These are phyloP conservation scores for Bipolaris cookei DNA, from an alignment of 2,329 filamentous ascomycete genomes.

Conservation along the genomic window DNA sequence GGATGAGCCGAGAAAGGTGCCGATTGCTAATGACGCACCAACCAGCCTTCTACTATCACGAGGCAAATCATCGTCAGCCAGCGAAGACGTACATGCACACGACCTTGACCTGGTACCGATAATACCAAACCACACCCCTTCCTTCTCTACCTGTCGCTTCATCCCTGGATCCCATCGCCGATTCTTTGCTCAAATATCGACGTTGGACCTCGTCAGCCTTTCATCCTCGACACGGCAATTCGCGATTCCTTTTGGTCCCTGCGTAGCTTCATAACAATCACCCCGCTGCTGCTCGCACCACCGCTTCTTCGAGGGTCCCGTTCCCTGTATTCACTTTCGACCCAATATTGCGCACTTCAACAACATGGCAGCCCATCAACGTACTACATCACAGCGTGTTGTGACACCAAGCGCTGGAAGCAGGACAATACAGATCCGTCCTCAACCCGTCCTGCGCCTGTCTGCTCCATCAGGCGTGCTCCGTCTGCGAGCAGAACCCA, in stretches of 20 bases:
- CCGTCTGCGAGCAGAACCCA: constrained; percentile 51
- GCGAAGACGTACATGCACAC: constrained; percentile 46
- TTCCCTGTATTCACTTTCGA: constrained; percentile 77
- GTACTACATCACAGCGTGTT: constrained; percentile 25
- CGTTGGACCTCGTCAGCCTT: constrained; percentile 9
- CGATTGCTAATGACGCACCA: constrained; percentile 35
- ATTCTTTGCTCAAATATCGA: constrained; percentile 11
- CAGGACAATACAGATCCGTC: constrained; percentile 33
- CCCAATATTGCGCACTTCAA: constrained; percentile 65
- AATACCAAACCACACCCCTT: constrained; percentile 25
- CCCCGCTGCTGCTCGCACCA: constrained; percentile 18
- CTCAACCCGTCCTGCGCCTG: constrained; percentile 43
- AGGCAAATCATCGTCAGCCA: constrained; percentile 45
- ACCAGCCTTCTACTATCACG: constrained; percentile 18
- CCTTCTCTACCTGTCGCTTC: constrained; percentile 19
- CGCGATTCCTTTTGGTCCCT: constrained; percentile 21
- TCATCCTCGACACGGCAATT: constrained; percentile 13
- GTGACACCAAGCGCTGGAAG: constrained; percentile 30
- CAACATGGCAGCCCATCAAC: constrained; percentile 31
- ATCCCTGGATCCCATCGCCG: constrained; percentile 11
- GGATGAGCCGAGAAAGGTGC: constrained; percentile 18
- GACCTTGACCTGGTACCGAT: constrained; percentile 19
- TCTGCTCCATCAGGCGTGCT: constrained; percentile 47
- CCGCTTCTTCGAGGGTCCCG: constrained; percentile 59
- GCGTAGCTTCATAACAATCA: constrained; percentile 20